Evolutionary conservation across 2,329 filamentous ascomycete species (phyloP).

Genomic region (Penicillium rolfsii): DNA sequence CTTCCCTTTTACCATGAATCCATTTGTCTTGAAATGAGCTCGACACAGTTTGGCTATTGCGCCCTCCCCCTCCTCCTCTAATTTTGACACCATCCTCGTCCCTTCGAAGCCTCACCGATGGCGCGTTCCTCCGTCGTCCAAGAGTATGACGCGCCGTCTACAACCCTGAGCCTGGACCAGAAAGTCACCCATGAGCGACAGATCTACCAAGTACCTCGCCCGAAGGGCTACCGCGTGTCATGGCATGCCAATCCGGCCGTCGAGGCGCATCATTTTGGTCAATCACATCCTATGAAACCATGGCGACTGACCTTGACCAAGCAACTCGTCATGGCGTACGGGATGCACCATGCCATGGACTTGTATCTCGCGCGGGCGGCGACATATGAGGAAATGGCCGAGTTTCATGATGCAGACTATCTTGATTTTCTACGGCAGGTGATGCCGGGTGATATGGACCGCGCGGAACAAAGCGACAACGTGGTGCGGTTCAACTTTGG

Average conservation of each 20-base stretch:
- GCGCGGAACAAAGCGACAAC: slow-evolving; percentile 59
- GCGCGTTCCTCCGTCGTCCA: slow-evolving; percentile 52
- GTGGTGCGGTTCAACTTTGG: slow-evolving; percentile 80
- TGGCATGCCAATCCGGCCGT: slow-evolving; percentile 95
- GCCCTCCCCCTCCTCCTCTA: background rate
- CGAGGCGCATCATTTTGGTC: slow-evolving; percentile 95
- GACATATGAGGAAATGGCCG: slow-evolving; percentile 81
- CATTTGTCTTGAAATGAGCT: background rate
- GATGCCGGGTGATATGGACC: slow-evolving; percentile 70
- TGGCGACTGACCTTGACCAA: slow-evolving; percentile 96
- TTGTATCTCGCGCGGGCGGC: slow-evolving; percentile 83
- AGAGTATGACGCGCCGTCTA: slow-evolving; percentile 51
- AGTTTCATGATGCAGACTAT: slow-evolving; percentile 88
- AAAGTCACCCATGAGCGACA: slow-evolving; percentile 59
- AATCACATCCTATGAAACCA: slow-evolving; percentile 98
- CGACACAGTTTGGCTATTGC: background rate
- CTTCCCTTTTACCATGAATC: background rate
- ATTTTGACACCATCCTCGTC: background rate
- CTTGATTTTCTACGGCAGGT: slow-evolving; percentile 82
- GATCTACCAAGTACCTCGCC: slow-evolving; percentile 71
- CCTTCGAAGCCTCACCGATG: slow-evolving; percentile 33
- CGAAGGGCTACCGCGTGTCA: slow-evolving; percentile 86
- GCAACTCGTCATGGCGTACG: slow-evolving; percentile 90
- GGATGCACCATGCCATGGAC: slow-evolving; percentile 96
- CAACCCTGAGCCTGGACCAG: slow-evolving; percentile 53